These are phyloP conservation scores for Venustampulla echinocandica DNA, from an alignment of 495 filamentous ascomycete genomes.

Conservation along the genomic window DNA sequence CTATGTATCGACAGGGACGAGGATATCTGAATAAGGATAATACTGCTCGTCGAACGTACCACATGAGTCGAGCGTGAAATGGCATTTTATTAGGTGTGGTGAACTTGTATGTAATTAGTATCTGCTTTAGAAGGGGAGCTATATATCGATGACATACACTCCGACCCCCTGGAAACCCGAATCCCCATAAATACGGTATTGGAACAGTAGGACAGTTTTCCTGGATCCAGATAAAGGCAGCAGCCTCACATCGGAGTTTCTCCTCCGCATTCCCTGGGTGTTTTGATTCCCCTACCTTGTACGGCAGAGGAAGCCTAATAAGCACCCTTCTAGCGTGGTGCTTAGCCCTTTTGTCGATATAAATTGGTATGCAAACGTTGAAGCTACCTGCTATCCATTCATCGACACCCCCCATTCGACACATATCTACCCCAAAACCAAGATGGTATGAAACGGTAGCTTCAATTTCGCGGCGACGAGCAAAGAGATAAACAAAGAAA, in stretches of 20 bases:
- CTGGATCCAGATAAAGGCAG: slow-evolving; percentile 27
- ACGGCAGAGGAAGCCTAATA: slow-evolving; percentile 28
- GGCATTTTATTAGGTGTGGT: neutral
- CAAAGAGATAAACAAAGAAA: no score
- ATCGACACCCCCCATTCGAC: no score
- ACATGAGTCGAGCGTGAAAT: neutral
- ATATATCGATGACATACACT: slow-evolving; percentile 20
- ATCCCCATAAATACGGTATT: slow-evolving; percentile 26
- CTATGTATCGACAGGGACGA: slow-evolving; percentile 6
- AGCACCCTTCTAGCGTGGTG: slow-evolving; percentile 14
- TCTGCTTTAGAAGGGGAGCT: slow-evolving; percentile 12
- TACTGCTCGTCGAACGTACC: slow-evolving; percentile 2
- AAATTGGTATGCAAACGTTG: no score
- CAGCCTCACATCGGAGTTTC: no score
- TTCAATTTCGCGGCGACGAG: no score
- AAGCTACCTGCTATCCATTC: no score
- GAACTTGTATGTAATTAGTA: slow-evolving; percentile 10
- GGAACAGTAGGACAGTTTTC: slow-evolving; percentile 26
- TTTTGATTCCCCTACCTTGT: slow-evolving; percentile 12
- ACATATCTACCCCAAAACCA: no score
- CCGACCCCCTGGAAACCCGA: slow-evolving; percentile 23
- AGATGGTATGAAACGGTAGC: no score
- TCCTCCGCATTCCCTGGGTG: slow-evolving; percentile 30
- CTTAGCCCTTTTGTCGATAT: slow-evolving; percentile 11
- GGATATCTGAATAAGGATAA: slow-evolving; percentile 3